Conservation (phyloP, 768 basidiomycete genomes). For the Pleurotus giganteus region DNA sequence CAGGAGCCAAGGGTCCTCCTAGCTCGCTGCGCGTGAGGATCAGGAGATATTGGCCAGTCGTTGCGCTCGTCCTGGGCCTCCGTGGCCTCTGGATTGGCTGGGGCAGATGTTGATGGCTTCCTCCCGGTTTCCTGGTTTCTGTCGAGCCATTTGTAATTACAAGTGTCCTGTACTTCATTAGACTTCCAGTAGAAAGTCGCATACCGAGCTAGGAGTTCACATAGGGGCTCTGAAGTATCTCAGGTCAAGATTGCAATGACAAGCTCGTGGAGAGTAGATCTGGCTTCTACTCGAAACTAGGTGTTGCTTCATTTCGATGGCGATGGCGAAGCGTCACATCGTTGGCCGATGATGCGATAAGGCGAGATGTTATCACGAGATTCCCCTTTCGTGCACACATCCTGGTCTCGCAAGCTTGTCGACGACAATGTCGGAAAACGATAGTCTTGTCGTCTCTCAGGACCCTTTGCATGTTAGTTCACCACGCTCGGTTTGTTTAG, state of each 20-base stretch:
- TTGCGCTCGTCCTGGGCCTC: neutral
- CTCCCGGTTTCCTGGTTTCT: too few species aligned
- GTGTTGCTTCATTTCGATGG: too few species aligned
- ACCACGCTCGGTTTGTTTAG: neutral
- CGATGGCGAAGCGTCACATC: neutral
- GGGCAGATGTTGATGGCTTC: too few species aligned
- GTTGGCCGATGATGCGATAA: conserved; percentile 2
- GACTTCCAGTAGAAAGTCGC: too few species aligned
- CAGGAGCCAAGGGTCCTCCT: conserved; percentile 48
- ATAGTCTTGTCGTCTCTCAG: conserved; percentile 54
- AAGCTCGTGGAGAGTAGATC: too few species aligned
- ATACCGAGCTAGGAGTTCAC: too few species aligned
- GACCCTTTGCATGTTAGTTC: conserved; percentile 61
- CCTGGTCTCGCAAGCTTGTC: conserved; percentile 24
- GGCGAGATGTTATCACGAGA: too few species aligned
- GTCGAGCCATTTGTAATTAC: too few species aligned
- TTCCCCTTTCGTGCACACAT: neutral
- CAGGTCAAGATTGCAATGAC: too few species aligned
- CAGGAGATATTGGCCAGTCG: neutral
- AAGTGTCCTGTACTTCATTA: too few species aligned
- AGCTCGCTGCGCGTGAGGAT: neutral
- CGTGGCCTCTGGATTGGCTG: neutral
- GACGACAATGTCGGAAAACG: conserved; percentile 22
- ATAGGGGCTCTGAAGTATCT: too few species aligned
- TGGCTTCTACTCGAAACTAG: too few species aligned